Percentiles rank a stretch among this genome's conserved stretches.
Conservation (phyloP, 2,329 filamentous ascomycete species). For the Colletotrichum ledebouriae region DNA sequence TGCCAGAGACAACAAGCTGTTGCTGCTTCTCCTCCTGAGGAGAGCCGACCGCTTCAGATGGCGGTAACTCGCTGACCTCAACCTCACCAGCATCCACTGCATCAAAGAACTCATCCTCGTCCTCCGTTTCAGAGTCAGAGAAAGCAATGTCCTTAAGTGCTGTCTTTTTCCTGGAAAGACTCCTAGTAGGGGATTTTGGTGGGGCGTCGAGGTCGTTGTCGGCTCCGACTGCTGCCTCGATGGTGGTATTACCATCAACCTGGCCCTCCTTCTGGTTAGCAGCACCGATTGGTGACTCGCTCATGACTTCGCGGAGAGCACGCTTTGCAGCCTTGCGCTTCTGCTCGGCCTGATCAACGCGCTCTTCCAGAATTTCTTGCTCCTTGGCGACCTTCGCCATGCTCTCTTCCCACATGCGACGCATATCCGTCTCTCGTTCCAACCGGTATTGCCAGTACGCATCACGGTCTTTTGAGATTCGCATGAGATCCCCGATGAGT, state of each 20-base stretch:
- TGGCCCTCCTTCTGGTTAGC: slow-evolving; percentile 49
- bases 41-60: slow-evolving; percentile 16
- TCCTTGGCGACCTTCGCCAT: slow-evolving; percentile 97
- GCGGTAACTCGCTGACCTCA: slow-evolving; percentile 78
- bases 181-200: slow-evolving; percentile 56
- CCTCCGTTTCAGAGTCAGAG: slow-evolving; percentile 85
- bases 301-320: slow-evolving; percentile 85
- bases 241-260: slow-evolving; percentile 49
- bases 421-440: slow-evolving; percentile 90
- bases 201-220: slow-evolving; percentile 42
- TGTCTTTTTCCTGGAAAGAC: slow-evolving; percentile 70
- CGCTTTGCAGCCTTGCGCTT: slow-evolving; percentile 92
- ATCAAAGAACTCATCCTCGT: slow-evolving; percentile 92
- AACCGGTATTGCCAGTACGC: slow-evolving; percentile 97
- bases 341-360: slow-evolving; percentile 88
- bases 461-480: slow-evolving; percentile 94
- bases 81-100: slow-evolving; percentile 95
- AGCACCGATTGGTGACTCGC: slow-evolving; percentile 48
- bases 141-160: slow-evolving; percentile 79
- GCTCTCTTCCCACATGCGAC: slow-evolving; percentile 98
- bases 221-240: slow-evolving; percentile 48
- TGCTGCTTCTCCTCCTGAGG: slow-evolving; percentile 59
- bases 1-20: slow-evolving; percentile 60
- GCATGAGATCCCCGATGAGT: slow-evolving; percentile 86
- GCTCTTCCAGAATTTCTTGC: slow-evolving; percentile 90